phyloP scores from a whole-genome alignment of 768 basidiomycete species.

The Xanthoconium stramineum region DNA sequence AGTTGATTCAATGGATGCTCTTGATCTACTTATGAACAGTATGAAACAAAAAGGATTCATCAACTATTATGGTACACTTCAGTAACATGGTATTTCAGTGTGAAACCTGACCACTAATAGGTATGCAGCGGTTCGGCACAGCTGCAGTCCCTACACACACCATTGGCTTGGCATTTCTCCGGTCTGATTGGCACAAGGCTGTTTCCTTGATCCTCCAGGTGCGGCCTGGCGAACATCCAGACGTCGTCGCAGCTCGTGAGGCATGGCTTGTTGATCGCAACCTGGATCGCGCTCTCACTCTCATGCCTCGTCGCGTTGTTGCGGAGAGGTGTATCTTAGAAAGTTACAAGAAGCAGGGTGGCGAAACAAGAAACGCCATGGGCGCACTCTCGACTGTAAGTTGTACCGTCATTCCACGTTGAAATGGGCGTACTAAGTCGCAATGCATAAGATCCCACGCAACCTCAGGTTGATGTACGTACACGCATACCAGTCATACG shows the following conservation, averaged over 20 bases:
- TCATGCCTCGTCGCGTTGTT: slow-evolving; percentile 89
- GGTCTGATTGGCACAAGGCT: slow-evolving; percentile 88
- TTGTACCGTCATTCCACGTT: not conserved
- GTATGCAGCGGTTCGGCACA: slow-evolving; percentile 99
- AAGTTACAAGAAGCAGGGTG: slow-evolving; percentile 77
- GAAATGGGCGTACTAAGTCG: not conserved
- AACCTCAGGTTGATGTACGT: slow-evolving; percentile 97
- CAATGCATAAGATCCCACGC: slow-evolving; percentile 73
- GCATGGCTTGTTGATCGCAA: slow-evolving; percentile 87
- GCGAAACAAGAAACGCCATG: slow-evolving; percentile 79
- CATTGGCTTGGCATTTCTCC: slow-evolving; percentile 87
- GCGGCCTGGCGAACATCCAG: slow-evolving; percentile 89
- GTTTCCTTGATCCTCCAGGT: slow-evolving; percentile 76
- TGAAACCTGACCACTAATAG: slow-evolving; percentile 37
- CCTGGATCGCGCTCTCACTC: slow-evolving; percentile 72
- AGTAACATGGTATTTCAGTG: not conserved
- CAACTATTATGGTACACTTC: slow-evolving; percentile 84
- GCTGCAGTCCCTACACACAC: slow-evolving; percentile 93
- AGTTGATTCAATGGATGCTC: slow-evolving; percentile 64
- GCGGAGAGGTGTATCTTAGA: slow-evolving; percentile 93
- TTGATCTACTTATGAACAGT: slow-evolving; percentile 73
- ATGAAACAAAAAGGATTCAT: slow-evolving; percentile 89
- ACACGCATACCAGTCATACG: slow-evolving; percentile 97
- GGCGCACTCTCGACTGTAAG: slow-evolving; percentile 82
- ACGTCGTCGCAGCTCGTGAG: slow-evolving; percentile 77